Evolutionary conservation across 345 rosid species (phyloP), one percentile per base, ranked within the genome.

Genomic region (Aquilaria yunnanensis): DNA sequence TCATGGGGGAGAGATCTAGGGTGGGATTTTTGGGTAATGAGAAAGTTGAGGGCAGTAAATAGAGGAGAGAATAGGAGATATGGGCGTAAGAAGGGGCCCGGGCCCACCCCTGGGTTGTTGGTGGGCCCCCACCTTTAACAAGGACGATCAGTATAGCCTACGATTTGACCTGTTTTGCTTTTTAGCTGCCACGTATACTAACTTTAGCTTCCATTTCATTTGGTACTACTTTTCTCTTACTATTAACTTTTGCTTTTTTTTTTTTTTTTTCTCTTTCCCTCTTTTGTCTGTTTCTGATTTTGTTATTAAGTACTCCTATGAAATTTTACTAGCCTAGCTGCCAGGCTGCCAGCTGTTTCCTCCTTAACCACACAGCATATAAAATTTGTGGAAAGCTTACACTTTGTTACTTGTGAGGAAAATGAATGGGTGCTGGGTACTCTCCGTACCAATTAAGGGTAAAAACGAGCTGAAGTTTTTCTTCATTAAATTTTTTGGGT

Each of bases 141-240:
- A 76, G 83, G 84, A 81, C 90, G 83, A 86, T 67, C 69, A 37
- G 80, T 57, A 51, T 54, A 58, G 72, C 72, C 43, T 60, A 23
- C 52, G 82, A 78, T 82, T 87, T 87, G 89, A 82, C 92, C 64
- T 72, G 60, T 80, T 62, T 54, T 76, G 78, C 74, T 72, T 55
- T 14, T 61, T 72, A 74, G 60, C 68, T 77, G 87, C 90, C 95
- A 85, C 95, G 95, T 76, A 68, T 34, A 64, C 64, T 37, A 56
- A 32, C 29, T 13, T 64, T 59, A 65, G 58, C 68, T 68, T 62
- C 60, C 60, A 32, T 56, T 66, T 62, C 57, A 0, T 56, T 66
- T 23, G 23, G 23, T 23, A 23, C 23, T 23, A 23, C 23, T 23
- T 23, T 23, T 23, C 23, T 23, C 23, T 23, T 23, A 23, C 23